A percentile compares a stretch with the other conserved stretches of the same genome.
Evolutionary conservation across 2,329 filamentous ascomycete genomes (phyloP).

Genomic region (Orbilia oligospora): DNA sequence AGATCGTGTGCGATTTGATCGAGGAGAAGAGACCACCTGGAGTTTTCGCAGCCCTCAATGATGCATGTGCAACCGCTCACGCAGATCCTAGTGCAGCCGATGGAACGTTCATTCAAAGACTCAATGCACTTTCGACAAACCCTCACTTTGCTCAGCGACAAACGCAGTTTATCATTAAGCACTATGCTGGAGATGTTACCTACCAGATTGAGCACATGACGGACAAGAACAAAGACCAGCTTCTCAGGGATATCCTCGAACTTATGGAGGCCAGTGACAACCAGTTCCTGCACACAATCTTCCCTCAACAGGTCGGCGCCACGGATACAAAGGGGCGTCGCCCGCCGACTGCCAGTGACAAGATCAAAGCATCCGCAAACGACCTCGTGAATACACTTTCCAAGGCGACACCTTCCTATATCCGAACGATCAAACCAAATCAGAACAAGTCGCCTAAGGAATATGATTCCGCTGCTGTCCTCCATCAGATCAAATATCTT

Average conservation of each 20-base stretch:
- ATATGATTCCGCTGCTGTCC: slow-evolving; percentile 98
- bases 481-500: slow-evolving; percentile 95
- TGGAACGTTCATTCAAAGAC: slow-evolving; percentile 90
- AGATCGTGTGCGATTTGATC: slow-evolving; percentile 98
- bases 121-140: slow-evolving; percentile 94
- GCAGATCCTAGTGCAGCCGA: slow-evolving; percentile 93
- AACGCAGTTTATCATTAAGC: slow-evolving; percentile 86
- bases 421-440: slow-evolving; percentile 98
- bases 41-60: slow-evolving; percentile 90
- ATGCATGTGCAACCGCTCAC: slow-evolving; percentile 83
- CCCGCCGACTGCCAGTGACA: slow-evolving; percentile 89
- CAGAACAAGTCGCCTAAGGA: slow-evolving; percentile 97
- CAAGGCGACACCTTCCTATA: slow-evolving; percentile 98
- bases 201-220: slow-evolving; percentile 99
- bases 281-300: slow-evolving; percentile 83
- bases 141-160: slow-evolving; percentile 95
- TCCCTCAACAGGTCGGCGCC: slow-evolving; percentile 81
- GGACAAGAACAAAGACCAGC: slow-evolving; percentile 99
- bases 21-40: slow-evolving; percentile 97
- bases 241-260: slow-evolving; percentile 97
- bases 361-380: slow-evolving; percentile 98
- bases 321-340: slow-evolving; percentile 95
- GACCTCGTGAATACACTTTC: slow-evolving; percentile 99
- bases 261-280: slow-evolving; percentile 88
- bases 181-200: slow-evolving; percentile 98